A percentile compares a stretch with the other conserved stretches of the same genome.
Conservation (phyloP, 2,329 filamentous ascomycete genomes). For the Sphaerulina vaccinii region DNA sequence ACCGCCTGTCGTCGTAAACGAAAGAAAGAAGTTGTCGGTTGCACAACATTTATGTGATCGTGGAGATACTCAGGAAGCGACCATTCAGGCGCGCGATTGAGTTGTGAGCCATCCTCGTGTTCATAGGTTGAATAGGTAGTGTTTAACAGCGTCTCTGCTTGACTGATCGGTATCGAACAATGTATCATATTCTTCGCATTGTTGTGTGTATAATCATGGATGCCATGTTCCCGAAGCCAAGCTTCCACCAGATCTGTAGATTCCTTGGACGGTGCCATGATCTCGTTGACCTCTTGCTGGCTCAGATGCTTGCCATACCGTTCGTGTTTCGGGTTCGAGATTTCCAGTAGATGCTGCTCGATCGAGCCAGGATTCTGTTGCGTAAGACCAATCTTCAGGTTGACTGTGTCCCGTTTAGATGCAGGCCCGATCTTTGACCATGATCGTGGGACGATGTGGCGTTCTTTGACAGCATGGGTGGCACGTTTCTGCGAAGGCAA, state of each 20-base stretch:
- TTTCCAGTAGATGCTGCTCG: slow-evolving; percentile 55
- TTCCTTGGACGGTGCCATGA: slow-evolving; percentile 54
- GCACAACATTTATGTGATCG: slow-evolving; percentile 58
- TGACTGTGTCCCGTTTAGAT: slow-evolving; percentile 49
- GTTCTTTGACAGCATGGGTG: slow-evolving; percentile 56
- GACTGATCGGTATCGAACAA: slow-evolving; percentile 51
- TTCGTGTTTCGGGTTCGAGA: slow-evolving; percentile 53
- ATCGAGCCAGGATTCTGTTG: slow-evolving; percentile 57
- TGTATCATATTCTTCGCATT: slow-evolving; percentile 59
- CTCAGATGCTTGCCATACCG: slow-evolving; percentile 55
- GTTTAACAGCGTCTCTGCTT: slow-evolving; percentile 55
- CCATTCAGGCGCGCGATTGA: slow-evolving; percentile 56
- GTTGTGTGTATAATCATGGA: slow-evolving; percentile 47
- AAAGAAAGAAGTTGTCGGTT: slow-evolving; percentile 62
- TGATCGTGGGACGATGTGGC: slow-evolving; percentile 51
- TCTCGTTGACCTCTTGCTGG: slow-evolving; percentile 51
- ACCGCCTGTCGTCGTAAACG: slow-evolving; percentile 20
- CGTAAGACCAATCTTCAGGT: slow-evolving; percentile 59
- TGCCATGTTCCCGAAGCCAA: slow-evolving; percentile 56
- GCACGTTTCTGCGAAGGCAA: slow-evolving; percentile 23
- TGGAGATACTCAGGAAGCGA: slow-evolving; percentile 59
- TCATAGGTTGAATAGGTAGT: slow-evolving; percentile 54
- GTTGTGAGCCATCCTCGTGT: slow-evolving; percentile 51
- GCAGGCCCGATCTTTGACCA: slow-evolving; percentile 53
- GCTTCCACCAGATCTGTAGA: slow-evolving; percentile 54